Evolutionary conservation across 306 rosid species (phyloP).

Genomic region (Cicer yamashitae): DNA sequence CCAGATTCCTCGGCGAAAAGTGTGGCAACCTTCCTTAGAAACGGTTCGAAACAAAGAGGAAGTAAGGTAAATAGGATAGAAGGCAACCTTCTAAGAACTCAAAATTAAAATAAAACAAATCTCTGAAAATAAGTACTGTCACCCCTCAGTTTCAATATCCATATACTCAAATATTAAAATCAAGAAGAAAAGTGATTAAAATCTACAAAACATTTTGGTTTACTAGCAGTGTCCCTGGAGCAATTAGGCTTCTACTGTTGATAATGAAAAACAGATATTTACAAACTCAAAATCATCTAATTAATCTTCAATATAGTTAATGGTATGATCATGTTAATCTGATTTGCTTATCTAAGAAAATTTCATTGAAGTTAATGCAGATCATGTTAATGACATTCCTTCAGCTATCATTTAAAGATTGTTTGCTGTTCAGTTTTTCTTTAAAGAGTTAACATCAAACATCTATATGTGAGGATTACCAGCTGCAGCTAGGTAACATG

Average conservation of each 20-base stretch:
- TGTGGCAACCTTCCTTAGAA: conserved; percentile 83
- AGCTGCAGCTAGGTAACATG: too few species aligned
- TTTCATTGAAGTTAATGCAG: too few species aligned
- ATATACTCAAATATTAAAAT: conserved; percentile 24
- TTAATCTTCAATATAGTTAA: conserved; percentile 10
- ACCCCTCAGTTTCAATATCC: conserved; percentile 18
- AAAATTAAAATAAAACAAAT: conserved; percentile 20
- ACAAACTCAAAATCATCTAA: conserved; percentile 15
- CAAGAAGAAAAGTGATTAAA: conserved; percentile 5
- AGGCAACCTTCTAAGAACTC: conserved; percentile 10
- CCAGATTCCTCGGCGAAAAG: conserved; percentile 97
- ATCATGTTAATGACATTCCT: too few species aligned
- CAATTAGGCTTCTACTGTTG: conserved; percentile 5
- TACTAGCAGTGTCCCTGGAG: conserved; percentile 13
- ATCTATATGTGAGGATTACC: too few species aligned
- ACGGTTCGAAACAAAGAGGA: conserved; percentile 39
- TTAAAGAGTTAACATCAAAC: too few species aligned
- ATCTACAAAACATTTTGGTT: conserved; percentile 27
- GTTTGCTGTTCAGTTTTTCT: too few species aligned
- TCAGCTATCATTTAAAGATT: too few species aligned
- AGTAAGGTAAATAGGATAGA: conserved; percentile 22
- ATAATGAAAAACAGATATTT: conserved; percentile 7
- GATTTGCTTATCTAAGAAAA: too few species aligned
- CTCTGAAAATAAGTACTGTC: not conserved
- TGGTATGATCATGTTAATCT: not conserved